Base-by-base conservation (phyloP, 495 filamentous ascomycete species). In the Penicillium silybi region DNA sequence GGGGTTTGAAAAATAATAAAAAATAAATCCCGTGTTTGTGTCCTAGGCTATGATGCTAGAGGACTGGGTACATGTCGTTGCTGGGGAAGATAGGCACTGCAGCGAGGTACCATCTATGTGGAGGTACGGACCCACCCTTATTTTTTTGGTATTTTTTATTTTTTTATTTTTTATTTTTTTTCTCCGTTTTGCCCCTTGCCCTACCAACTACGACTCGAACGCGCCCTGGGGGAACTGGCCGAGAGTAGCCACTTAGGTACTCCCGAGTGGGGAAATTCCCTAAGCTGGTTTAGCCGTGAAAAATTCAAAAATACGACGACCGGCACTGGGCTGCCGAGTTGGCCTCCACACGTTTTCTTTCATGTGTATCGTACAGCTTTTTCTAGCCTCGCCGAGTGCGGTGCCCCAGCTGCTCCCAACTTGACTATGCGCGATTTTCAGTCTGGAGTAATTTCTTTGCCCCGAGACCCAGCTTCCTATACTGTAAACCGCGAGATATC, bases 341-440 rank as follows among this genome's bases (percentile, higher is more conserved):
- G 38, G 38, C 48, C 54, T 47, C 53, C 49, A 52, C 54, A 39
- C 10, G 8, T 9, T 27, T 18, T 23, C 32, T 19, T 17, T 26
- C 26, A 19, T 51, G 37, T 20, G 38, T 59, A 54, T 43, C 9
- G 50, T 54, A 57, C 39, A 8, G 15, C 26, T 43, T 40, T 50
- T 39, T 17, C 40, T 37, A 38, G 55, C 44, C 52, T 46, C 52
- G 54, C 61, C 58, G 49, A 62, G 53, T 44, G 57, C 49, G 50
- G 47, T 48, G 25, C 46, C 56, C 50, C 41, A 38, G 20, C 40
- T 55, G 54, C 57, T 49, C 44, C 40, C 54, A 57, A 45, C 57
- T 61, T 61, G 50, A 61, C 52, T 62, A 66, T 66, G 63, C 63
- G 63, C 63, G 63, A 66, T 66, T 66, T 66, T 66, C 50, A 18